Conservation (phyloP, 1,284 basidiomycete genomes). For the Sporisorium reilianum region DNA sequence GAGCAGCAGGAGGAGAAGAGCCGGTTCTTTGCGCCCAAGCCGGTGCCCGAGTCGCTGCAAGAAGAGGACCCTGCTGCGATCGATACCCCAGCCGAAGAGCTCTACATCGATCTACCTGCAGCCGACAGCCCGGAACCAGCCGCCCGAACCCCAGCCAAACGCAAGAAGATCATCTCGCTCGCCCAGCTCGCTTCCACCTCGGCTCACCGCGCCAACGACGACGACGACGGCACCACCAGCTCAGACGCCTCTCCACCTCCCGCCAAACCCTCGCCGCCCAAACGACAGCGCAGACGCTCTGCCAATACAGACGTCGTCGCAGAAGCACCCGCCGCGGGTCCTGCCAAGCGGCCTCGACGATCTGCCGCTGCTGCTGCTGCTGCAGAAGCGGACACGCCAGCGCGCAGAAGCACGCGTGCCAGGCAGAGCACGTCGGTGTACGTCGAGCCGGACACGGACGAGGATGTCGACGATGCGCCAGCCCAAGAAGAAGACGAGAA, state of each 20-base stretch:
- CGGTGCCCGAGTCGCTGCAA: background rate
- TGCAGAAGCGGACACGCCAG: background rate
- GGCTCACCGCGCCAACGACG: constrained; percentile 10
- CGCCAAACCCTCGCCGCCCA: background rate
- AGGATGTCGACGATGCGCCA: constrained; percentile 11
- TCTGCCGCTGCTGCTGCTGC: background rate
- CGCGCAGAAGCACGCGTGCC: constrained; percentile 15
- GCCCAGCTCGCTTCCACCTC: constrained; percentile 39
- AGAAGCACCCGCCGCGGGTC: constrained; percentile 1
- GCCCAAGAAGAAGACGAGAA: background rate
- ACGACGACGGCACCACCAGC: constrained; percentile 10
- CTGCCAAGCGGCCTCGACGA: constrained; percentile 15
- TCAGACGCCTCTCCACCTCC: constrained; percentile 14
- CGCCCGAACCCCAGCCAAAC: constrained; percentile 23
- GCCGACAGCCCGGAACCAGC: background rate
- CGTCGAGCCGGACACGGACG: constrained; percentile 14
- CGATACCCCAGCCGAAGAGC: constrained; percentile 8
- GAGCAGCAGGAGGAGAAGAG: constrained; percentile 26
- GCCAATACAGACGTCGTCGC: background rate
- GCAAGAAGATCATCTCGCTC: constrained; percentile 49
- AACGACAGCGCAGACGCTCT: constrained; percentile 15
- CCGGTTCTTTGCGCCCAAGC: constrained; percentile 25
- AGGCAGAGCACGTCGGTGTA: constrained; percentile 11
- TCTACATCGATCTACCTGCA: constrained; percentile 8
- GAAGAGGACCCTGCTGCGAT: background rate